Evolutionary conservation across 805 yeast genomes (phyloP), one percentile per base, ranked within the genome.

Genomic region (Citeromyces nyonsensis): DNA sequence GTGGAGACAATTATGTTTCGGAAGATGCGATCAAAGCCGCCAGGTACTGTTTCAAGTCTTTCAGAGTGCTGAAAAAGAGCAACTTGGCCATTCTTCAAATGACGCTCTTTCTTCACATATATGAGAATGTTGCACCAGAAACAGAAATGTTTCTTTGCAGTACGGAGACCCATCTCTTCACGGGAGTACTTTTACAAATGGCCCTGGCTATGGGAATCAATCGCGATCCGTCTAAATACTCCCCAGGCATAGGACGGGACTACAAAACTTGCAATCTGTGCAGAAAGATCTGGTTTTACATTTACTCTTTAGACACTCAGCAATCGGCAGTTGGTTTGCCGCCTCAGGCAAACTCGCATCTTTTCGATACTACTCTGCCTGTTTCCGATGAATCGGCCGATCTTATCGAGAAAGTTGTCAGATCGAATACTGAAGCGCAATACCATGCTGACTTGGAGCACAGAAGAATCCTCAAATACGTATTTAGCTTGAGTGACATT

Each of bases 241-340:
- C 26, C 26, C 42, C 33, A 40, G 22, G 22, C 7, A 18, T 18
- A 5, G 7, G 49, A 55, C 18, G 61, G 54, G 28, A 47, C 7
- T 18, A 18, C 22, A 18, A 48, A 31, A 51, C 55, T 33, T 52
- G 61, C 34, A 69, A 70, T 38, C 48, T 72, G 6, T 59, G 75
- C 62, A 54, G 81, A 38, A 73, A 73, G 41, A 56, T 70, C 1
- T 73, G 81, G 81, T 61, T 50, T 46, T 61, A 58, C 13, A 45
- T 70, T 20, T 47, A 52, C 4, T 50, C 59, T 5, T 43, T 59
- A 18, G 70, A 64, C 44, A 56, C 55, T 29, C 67, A 62, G 39
- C 53, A 61, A 15, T 48, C 63, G 31, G 51, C 59, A 4, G 36
- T 56, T 14, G 72, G 64, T 3, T 49, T 59, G 15, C 66, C 72